A percentile compares a stretch with the other conserved stretches of the same genome.
Evolutionary conservation across 2,329 filamentous ascomycete genomes (phyloP).

Genomic region (Thelonectria discophora): DNA sequence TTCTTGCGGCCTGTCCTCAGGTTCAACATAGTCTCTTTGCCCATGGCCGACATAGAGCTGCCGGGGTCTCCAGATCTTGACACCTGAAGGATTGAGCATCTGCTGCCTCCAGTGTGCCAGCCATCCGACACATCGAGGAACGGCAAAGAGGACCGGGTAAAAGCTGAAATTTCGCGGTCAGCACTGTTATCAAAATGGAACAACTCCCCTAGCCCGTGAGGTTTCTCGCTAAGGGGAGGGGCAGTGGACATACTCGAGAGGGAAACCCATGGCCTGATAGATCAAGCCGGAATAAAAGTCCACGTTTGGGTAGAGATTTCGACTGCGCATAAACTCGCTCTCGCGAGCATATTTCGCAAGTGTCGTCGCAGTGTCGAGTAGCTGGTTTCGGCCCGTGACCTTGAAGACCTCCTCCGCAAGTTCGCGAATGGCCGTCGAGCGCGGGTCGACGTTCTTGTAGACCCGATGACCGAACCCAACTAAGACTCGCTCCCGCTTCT

Average conservation of each 20-base stretch:
- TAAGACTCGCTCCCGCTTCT: slow-evolving; percentile 59
- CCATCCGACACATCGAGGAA: slow-evolving; percentile 61
- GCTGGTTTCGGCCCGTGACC: slow-evolving; percentile 60
- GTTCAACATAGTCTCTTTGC: slow-evolving; percentile 55
- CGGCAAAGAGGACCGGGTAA: slow-evolving; percentile 61
- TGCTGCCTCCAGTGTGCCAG: slow-evolving; percentile 62
- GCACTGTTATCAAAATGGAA: not conserved
- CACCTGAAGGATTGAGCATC: slow-evolving; percentile 55
- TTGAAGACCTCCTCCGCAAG: slow-evolving; percentile 60
- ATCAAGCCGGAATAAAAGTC: slow-evolving; percentile 63
- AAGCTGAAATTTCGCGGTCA: slow-evolving; percentile 44
- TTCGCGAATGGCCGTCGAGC: slow-evolving; percentile 58
- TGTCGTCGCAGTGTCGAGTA: slow-evolving; percentile 58
- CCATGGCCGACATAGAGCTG: slow-evolving; percentile 58
- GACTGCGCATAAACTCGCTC: slow-evolving; percentile 58
- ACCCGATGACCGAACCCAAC: slow-evolving; percentile 66
- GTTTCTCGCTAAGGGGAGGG: not conserved
- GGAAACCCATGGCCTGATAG: slow-evolving; percentile 63
- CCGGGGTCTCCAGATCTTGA: slow-evolving; percentile 61
- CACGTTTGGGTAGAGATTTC: slow-evolving; percentile 61
- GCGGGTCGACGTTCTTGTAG: slow-evolving; percentile 63
- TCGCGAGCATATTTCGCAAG: slow-evolving; percentile 56
- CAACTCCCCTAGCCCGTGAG: not conserved
- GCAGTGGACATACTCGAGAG: slow-evolving; percentile 50
- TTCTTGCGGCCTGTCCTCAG: slow-evolving; percentile 46